Base-by-base conservation (phyloP, 1,139 yeast species). In the Geotrichum candidum region DNA sequence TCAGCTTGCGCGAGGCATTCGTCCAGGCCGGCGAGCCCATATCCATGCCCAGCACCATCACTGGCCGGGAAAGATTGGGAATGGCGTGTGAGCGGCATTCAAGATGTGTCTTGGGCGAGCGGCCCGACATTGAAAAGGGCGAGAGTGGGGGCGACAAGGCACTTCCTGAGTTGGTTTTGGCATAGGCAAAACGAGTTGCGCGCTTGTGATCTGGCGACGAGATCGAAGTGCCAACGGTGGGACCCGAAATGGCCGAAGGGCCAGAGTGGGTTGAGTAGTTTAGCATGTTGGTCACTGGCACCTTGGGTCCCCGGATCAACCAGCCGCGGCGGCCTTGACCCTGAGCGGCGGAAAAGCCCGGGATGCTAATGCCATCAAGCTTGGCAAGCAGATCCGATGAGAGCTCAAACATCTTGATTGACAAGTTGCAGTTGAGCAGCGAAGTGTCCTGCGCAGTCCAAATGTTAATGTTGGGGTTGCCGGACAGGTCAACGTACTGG, bases 261-360 rank as follows among this genome's bases (percentile, higher is more conserved):
- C 61, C 61, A 15, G 53, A 31, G 41, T 54, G 57, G 15, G 65
- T 52, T 45, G 51, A 53, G 48, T 41, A 41, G 48, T 41, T 41
- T 3, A 41, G 48, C 48, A n/a, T n/a, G 23, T 41, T 41, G 46
- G 52, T 58, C 1, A 61, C 57, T 18, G 60, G 58, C 3, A 56
- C 61, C 27, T 57, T 56, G 13, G 45, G 57, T 77, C 84, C 75
- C 69, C 82, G 83, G 71, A 84, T 87, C 25, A 89, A 73, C 96
- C 96, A 90, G n/a, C 89, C 85, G 65, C 97, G 79, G 66, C 96
- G 80, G 5, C 96, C 96, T 69, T 76, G 80, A 66, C 87, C 87
- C 74, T 78, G 77, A 79, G 90, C 87, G 78, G 60, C 82, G 54
- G 67, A 71, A 65, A 73, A 72, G 29, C 74, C 75, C 31, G 69